A percentile compares a stretch with the other conserved stretches of the same genome.
These are phyloP conservation scores for Alternaria longipes DNA, from an alignment of 2,329 filamentous ascomycete genomes.

Conservation along the genomic window DNA sequence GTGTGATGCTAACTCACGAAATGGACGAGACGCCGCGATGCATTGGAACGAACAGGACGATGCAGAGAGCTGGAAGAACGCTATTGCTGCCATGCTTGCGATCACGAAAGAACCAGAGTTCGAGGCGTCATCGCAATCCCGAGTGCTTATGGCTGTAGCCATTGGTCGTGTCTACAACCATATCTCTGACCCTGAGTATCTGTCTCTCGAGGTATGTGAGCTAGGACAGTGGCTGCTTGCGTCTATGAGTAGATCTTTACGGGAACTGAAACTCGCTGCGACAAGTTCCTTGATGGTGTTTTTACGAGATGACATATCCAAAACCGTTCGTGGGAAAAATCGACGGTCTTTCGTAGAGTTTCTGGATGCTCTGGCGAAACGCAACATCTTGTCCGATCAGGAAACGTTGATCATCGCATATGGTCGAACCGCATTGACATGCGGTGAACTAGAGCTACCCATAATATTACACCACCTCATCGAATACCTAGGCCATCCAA, in stretches of 20 bases:
- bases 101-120: slow-evolving; percentile 44
- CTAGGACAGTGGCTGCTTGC: slow-evolving; percentile 84
- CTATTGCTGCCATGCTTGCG: slow-evolving; percentile 39
- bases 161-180: slow-evolving; percentile 76
- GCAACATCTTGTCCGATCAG: slow-evolving; percentile 71
- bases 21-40: slow-evolving; percentile 6
- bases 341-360: slow-evolving; percentile 74
- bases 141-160: slow-evolving; percentile 46
- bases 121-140: slow-evolving; percentile 39
- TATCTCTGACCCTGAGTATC: slow-evolving; percentile 64
- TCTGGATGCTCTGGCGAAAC: slow-evolving; percentile 76
- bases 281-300: slow-evolving; percentile 75
- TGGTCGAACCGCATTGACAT: slow-evolving; percentile 80
- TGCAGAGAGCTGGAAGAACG: slow-evolving; percentile 46
- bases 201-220: slow-evolving; percentile 73
- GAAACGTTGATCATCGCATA: slow-evolving; percentile 88
- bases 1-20: slow-evolving; percentile 31
- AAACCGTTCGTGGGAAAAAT: slow-evolving; percentile 67
- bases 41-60: slow-evolving; percentile 38
- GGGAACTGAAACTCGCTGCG: slow-evolving; percentile 85
- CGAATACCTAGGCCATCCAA: slow-evolving; percentile 85
- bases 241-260: slow-evolving; percentile 81
- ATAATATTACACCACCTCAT: slow-evolving; percentile 84
- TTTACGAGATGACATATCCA: slow-evolving; percentile 61
- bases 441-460: slow-evolving; percentile 84